Conservation (phyloP, 2,329 filamentous ascomycete species). For the Scedosporium dehoogii region DNA sequence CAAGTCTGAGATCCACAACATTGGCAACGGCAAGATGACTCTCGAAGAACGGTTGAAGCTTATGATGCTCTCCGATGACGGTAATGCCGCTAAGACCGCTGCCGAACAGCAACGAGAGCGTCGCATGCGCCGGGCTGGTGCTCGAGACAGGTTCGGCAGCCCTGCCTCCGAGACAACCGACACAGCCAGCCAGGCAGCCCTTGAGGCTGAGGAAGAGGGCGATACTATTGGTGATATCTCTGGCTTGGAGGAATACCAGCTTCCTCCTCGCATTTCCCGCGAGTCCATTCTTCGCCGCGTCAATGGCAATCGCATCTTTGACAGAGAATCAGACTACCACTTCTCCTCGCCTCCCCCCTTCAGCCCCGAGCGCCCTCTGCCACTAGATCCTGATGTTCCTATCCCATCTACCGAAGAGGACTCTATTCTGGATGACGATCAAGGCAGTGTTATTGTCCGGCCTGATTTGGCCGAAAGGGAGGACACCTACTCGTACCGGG, state of each 20-base stretch:
- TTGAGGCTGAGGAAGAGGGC: constrained; percentile 41
- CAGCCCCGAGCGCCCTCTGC: constrained; percentile 45
- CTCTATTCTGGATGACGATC: constrained; percentile 40
- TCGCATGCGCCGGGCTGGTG: constrained; percentile 53
- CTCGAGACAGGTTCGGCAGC: constrained; percentile 39
- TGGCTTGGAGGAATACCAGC: constrained; percentile 50
- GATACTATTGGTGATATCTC: constrained; percentile 52
- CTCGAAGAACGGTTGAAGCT: constrained; percentile 77
- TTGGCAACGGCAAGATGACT: constrained; percentile 67
- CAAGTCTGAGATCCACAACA: constrained; percentile 69
- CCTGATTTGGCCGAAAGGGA: constrained; percentile 54
- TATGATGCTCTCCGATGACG: constrained; percentile 75
- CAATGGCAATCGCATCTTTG: constrained; percentile 50
- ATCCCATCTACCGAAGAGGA: constrained; percentile 76
- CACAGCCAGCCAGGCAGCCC: constrained; percentile 11
- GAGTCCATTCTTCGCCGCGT: constrained; percentile 89
- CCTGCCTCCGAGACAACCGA: constrained; percentile 27
- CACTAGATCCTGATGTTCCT: constrained; percentile 78
- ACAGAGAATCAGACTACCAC: constrained; percentile 51
- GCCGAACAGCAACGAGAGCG: constrained; percentile 59
- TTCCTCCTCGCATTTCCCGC: constrained; percentile 73
- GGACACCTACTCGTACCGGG: constrained; percentile 16
- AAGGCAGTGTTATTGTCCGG: constrained; percentile 57
- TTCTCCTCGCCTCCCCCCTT: constrained; percentile 55
- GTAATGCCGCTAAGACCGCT: constrained; percentile 39